Conservation (phyloP, 75 land plant genomes). For the Pinus taeda region DNA sequence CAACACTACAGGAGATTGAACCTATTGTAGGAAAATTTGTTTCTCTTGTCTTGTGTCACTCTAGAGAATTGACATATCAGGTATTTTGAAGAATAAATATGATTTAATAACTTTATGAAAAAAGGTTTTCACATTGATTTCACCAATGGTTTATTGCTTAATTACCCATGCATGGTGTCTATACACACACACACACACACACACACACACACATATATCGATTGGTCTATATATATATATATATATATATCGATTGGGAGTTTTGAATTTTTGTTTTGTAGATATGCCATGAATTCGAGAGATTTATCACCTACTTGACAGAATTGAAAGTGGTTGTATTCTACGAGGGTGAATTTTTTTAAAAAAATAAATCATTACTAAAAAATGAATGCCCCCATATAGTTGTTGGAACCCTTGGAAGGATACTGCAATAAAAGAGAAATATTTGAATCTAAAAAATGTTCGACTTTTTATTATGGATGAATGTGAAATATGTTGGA, state of each 20-base stretch:
- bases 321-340: slow-evolving; percentile 96
- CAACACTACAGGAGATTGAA: slow-evolving; percentile 88
- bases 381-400: slow-evolving; percentile 99
- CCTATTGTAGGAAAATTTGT: slow-evolving; percentile 74
- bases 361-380: slow-evolving; percentile 82
- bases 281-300: slow-evolving; percentile 99
- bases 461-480: slow-evolving; percentile 98
- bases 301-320: slow-evolving; percentile 88
- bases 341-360: slow-evolving; percentile 92
- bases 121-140: background rate
- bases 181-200: background rate
- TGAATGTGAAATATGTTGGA: slow-evolving; percentile 94
- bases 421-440: slow-evolving; percentile 80
- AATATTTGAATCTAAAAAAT: slow-evolving; percentile 86
- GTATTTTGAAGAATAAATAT: slow-evolving; percentile 20
- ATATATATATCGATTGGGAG: background rate
- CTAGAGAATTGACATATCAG: slow-evolving; percentile 96
- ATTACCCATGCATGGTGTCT: background rate
- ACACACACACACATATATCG: no score
- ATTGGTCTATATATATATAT: background rate
- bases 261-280: slow-evolving; percentile 14
- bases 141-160: no score
- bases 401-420: slow-evolving; percentile 98
- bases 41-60: slow-evolving; percentile 89
- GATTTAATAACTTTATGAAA: background rate